These are phyloP conservation scores for Scutellaria barbata DNA, from an alignment of 257 asterid genomes.

Conservation along the genomic window DNA sequence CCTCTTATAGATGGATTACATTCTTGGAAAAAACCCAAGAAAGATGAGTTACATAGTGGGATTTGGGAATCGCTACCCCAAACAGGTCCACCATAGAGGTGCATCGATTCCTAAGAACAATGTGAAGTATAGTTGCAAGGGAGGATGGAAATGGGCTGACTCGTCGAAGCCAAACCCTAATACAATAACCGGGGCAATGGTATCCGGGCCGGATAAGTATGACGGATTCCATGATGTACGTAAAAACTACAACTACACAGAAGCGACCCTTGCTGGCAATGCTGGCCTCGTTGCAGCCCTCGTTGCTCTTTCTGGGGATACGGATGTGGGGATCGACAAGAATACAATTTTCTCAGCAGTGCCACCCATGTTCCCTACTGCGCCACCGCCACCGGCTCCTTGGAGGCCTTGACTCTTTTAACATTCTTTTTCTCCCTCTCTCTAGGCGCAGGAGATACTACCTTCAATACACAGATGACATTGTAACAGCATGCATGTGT, in stretches of 20 bases:
- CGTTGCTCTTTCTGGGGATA: conserved; percentile 7
- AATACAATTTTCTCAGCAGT: conserved; percentile 8
- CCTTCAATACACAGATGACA: not conserved
- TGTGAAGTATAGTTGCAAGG: not conserved
- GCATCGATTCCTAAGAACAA: conserved; percentile 19
- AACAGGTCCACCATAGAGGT: conserved; percentile 16
- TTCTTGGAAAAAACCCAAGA: conserved; percentile 10
- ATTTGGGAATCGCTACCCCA: conserved; percentile 6
- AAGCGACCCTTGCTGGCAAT: conserved; percentile 16
- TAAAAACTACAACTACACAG: conserved; percentile 14
- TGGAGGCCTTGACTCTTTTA: conserved; percentile 5
- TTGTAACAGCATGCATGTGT: no score
- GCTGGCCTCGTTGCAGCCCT: conserved; percentile 22
- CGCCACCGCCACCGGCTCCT: conserved; percentile 9
- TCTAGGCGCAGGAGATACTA: not conserved
- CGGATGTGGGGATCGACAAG: conserved; percentile 10
- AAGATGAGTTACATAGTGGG: conserved; percentile 11
- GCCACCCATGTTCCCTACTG: conserved; percentile 3
- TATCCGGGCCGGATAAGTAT: not conserved
- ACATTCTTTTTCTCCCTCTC: not conserved
- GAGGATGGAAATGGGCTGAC: conserved; percentile 11
- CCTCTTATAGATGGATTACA: not conserved
- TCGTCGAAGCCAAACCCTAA: conserved; percentile 16
- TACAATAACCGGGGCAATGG: conserved; percentile 4
- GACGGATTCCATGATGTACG: conserved; percentile 12